Conservation (phyloP, 2,329 filamentous ascomycete genomes). For the Ophiocordyceps camponoti-rufipedis region DNA sequence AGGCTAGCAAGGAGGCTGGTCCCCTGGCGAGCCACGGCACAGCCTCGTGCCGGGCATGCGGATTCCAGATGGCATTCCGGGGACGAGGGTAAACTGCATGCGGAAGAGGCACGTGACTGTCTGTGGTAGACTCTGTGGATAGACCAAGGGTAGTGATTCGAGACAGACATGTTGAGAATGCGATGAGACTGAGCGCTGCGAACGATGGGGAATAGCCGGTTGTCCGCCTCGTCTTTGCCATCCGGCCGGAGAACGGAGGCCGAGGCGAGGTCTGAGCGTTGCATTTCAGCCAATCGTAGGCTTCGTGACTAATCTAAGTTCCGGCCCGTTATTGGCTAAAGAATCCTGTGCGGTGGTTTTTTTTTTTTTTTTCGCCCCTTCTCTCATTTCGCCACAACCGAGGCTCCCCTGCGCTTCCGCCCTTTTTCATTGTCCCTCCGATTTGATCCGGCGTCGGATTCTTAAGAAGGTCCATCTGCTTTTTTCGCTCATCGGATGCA, state of each 20-base stretch:
- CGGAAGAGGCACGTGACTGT: too few species aligned
- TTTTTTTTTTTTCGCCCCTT: not conserved
- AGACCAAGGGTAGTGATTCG: too few species aligned
- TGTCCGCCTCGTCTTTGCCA: too few species aligned
- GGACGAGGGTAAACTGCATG: too few species aligned
- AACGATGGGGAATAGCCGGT: too few species aligned
- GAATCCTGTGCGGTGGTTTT: not conserved
- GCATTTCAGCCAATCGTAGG: not conserved
- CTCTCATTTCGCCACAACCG: not conserved
- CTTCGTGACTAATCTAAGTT: not conserved
- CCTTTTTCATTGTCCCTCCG: not conserved
- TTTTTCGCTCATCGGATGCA: not conserved
- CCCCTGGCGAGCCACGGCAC: not conserved
- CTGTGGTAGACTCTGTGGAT: too few species aligned
- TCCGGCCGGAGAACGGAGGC: too few species aligned
- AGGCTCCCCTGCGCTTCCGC: not conserved
- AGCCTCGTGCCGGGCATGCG: not conserved
- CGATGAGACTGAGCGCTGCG: too few species aligned
- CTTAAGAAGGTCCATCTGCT: not conserved
- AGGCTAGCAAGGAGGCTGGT: too few species aligned
- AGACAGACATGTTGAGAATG: too few species aligned
- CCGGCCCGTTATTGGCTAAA: not conserved
- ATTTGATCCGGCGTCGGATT: not conserved
- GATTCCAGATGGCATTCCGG: not conserved
- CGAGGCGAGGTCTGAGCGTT: not conserved